Conservation (phyloP, 768 basidiomycete genomes). For the Termitomyces sp. region DNA sequence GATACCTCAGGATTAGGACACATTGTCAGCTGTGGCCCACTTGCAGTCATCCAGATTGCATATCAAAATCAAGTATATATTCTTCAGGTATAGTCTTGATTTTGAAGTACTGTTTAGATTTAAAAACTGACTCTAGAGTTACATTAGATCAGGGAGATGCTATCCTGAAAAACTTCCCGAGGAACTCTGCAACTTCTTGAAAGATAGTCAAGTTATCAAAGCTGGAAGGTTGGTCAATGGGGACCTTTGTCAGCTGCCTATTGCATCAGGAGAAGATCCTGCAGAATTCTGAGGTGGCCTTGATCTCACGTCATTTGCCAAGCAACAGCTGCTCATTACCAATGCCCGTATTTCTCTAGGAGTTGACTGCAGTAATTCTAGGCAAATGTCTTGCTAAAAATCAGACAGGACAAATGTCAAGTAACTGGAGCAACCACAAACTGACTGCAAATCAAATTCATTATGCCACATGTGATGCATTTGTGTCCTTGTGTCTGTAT, state of each 20-base stretch:
- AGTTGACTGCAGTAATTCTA: background rate
- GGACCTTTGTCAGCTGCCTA: background rate
- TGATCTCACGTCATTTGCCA: background rate
- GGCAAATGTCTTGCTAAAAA: too few relatives aligned
- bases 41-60: too few relatives aligned
- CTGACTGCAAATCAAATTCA: background rate
- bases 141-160: constrained; percentile 1
- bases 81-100: too few relatives aligned
- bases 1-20: too few relatives aligned
- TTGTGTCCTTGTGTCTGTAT: too few relatives aligned
- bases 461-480: too few relatives aligned
- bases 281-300: background rate
- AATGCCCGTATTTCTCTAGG: background rate
- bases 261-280: background rate
- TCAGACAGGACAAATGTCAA: background rate
- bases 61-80: too few relatives aligned
- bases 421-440: too few relatives aligned
- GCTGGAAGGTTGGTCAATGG: background rate
- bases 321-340: background rate
- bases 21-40: too few relatives aligned
- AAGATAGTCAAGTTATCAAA: background rate
- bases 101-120: too few relatives aligned
- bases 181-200: background rate
- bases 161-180: background rate
- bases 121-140: too few relatives aligned